Base-by-base conservation (phyloP, 345 rosid species). In the Noccaea caerulescens region DNA sequence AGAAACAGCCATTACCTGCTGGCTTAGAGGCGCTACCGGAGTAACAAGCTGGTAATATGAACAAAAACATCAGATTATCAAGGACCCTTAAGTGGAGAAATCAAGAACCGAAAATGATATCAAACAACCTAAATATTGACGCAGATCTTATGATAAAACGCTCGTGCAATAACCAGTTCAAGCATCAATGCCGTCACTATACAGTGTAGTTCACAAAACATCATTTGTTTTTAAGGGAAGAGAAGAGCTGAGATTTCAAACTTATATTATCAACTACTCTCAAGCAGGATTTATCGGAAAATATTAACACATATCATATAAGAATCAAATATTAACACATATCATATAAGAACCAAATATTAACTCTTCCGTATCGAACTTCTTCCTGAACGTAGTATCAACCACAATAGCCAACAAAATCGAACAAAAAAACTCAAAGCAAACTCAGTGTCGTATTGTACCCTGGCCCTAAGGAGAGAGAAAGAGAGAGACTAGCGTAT, bases 21-120 rank as follows among this genome's bases (percentile, higher is more conserved):
- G 98, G 74, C 98, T 91, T 73, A 94, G 75, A 68, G 98, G 99
- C 60, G 99, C 97, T 63, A 94, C 95, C 1, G 98, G 99, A 63
- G 99, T 91, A 76, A 94, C 97, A 61, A 91, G 96, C 99, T 91
- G 90, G 76, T 72, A 53, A 57, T 61, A 50, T 0, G n/a, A 70
- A 3, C 34, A 58, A 9, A 36, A 25, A 12, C 6, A 10, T 56
- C 23, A 63, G 70, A 62, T 33, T 56, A 49, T 58, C 20, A 18
- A 18, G 20, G 20, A 18, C 20, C 20, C 23, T 20, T 1, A 25
- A 25, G 38, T 11, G 14, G 53, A 49, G 8, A 56, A 25, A 27
- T 32, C 2, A 32, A 49, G 18, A 58, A 75, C 11, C 23, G 8
- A 51, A 23, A 58, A 0, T 14, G 38, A 59, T 23, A 2, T 34